These are phyloP conservation scores for Xanthoconium purpureum DNA, from an alignment of 768 basidiomycete genomes.

Conservation along the genomic window DNA sequence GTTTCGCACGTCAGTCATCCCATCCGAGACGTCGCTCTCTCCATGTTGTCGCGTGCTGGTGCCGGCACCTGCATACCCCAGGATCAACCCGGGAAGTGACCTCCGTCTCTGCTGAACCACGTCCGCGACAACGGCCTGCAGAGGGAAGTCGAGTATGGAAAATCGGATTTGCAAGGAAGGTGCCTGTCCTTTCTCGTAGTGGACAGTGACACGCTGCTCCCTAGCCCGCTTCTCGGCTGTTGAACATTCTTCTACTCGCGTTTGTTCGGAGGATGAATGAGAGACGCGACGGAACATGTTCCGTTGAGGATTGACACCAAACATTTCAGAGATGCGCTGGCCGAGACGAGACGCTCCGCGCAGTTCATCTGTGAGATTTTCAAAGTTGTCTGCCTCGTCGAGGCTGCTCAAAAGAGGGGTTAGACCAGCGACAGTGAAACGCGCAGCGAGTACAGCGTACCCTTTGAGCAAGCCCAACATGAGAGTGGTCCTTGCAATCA, in stretches of 20 bases:
- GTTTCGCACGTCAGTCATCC: conserved; percentile 6
- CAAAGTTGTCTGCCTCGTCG: conserved; percentile 54
- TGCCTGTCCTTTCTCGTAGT: conserved; percentile 39
- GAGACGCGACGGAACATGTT: conserved; percentile 56
- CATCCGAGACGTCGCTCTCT: conserved; percentile 6
- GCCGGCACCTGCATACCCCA: background rate
- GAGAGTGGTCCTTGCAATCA: conserved; percentile 51
- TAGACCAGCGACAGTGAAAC: background rate
- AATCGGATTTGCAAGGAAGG: conserved; percentile 57
- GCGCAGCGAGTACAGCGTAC: conserved; percentile 38
- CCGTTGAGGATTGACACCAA: conserved; percentile 53
- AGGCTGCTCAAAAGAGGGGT: conserved; percentile 35
- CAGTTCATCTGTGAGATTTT: conserved; percentile 41
- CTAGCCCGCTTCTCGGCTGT: conserved; percentile 1
- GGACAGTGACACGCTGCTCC: conserved; percentile 50
- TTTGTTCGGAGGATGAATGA: conserved; percentile 33
- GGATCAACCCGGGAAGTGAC: conserved; percentile 13
- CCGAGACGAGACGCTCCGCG: conserved; percentile 16
- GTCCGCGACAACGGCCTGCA: conserved; percentile 15
- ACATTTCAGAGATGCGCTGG: conserved; percentile 37
- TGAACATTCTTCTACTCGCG: conserved; percentile 4
- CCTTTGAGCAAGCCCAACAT: conserved; percentile 66
- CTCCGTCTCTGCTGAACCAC: conserved; percentile 13
- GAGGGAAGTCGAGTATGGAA: conserved; percentile 46
- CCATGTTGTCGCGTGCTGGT: background rate